Conservation (phyloP, 306 rosid genomes). For the Neltuma alba region DNA sequence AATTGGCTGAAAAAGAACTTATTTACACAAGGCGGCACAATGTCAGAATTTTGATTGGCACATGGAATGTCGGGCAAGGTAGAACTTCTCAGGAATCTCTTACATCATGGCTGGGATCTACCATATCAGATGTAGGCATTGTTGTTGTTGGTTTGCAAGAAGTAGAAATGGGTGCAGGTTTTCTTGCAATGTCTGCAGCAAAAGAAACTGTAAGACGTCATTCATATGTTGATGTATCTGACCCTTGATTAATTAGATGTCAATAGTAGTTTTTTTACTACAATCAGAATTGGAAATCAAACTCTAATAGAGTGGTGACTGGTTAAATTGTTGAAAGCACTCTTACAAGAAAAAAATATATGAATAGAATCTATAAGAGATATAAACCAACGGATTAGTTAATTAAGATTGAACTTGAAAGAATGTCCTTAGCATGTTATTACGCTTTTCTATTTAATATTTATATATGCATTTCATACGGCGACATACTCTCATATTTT, state of each 20-base stretch:
- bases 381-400: not conserved
- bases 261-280: too few species aligned
- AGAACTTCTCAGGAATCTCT: conserved; percentile 87
- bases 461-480: not conserved
- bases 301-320: too few species aligned
- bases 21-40: conserved; percentile 70
- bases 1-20: conserved; percentile 73
- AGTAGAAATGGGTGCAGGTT: conserved; percentile 99
- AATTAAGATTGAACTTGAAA: not conserved
- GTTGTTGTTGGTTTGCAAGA: conserved; percentile 97
- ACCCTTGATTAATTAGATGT: not conserved
- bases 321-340: too few species aligned
- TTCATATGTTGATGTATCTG: conserved; percentile 19
- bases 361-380: not conserved
- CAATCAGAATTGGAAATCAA: too few species aligned
- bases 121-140: conserved; percentile 87
- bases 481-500: too few species aligned
- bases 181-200: conserved; percentile 99
- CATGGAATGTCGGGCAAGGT: conserved; percentile 99
- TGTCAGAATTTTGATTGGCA: conserved; percentile 80
- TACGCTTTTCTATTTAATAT: not conserved
- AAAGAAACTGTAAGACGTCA: conserved; percentile 85
- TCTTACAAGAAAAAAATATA: too few species aligned
- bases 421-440: not conserved
- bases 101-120: conserved; percentile 88